These are phyloP conservation scores for Aspergillus pseudoterreus DNA, from an alignment of 2,329 filamentous ascomycete genomes.

Conservation along the genomic window DNA sequence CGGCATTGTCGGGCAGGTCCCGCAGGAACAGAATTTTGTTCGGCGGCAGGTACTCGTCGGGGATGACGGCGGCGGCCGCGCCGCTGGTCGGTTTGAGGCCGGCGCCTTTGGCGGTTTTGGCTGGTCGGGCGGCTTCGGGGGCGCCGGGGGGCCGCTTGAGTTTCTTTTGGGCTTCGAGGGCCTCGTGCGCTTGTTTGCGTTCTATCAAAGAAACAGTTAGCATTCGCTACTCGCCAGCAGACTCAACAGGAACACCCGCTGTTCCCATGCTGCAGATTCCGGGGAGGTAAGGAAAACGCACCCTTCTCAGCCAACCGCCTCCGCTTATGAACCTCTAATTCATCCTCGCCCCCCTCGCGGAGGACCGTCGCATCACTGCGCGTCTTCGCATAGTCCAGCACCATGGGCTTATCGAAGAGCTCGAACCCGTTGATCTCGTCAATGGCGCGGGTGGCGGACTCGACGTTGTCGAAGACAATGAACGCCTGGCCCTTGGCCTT, in stretches of 20 bases:
- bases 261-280: constrained; percentile 8
- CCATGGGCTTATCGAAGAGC: constrained; percentile 87
- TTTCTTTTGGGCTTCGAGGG: constrained; percentile 72
- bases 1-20: constrained; percentile 83
- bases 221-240: neutral
- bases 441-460: constrained; percentile 75
- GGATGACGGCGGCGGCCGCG: constrained; percentile 67
- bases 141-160: constrained; percentile 61
- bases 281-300: constrained; percentile 34
- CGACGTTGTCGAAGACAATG: constrained; percentile 79
- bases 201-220: constrained; percentile 40
- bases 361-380: constrained; percentile 84
- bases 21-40: constrained; percentile 97
- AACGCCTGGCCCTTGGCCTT: constrained; percentile 96
- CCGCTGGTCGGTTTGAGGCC: constrained; percentile 75
- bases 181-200: constrained; percentile 77
- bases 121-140: constrained; percentile 52
- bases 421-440: constrained; percentile 91
- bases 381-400: constrained; percentile 74
- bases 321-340: constrained; percentile 82
- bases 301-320: constrained; percentile 85
- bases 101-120: constrained; percentile 66
- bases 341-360: constrained; percentile 68
- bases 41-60: constrained; percentile 96
- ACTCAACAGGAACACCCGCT: no score